Evolutionary conservation across 192 early-diverging fungal species (phyloP).

Genomic region (Coemansia sp.): DNA sequence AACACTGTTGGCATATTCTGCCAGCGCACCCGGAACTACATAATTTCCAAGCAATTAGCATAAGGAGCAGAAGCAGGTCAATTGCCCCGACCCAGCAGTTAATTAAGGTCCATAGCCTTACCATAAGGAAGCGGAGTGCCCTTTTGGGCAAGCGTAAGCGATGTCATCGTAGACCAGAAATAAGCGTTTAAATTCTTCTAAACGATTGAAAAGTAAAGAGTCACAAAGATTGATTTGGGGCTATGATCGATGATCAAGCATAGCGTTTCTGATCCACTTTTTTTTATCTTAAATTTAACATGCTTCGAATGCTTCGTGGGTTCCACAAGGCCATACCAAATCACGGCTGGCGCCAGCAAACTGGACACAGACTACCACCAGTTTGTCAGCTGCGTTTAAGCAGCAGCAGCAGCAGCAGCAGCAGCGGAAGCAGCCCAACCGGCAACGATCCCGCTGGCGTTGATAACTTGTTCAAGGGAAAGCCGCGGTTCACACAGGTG

Average conservation of each 20-base stretch:
- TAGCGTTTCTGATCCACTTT: too few species aligned
- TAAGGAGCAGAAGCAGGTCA: neutral
- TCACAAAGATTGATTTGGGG: too few species aligned
- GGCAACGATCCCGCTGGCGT: neutral
- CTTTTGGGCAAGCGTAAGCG: conserved; percentile 61
- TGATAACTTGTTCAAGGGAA: conserved; percentile 34
- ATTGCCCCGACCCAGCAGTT: neutral
- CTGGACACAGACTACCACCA: too few species aligned
- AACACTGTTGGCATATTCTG: conserved; percentile 50
- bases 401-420: neutral
- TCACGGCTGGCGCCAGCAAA: too few species aligned
- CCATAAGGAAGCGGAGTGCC: conserved; percentile 55
- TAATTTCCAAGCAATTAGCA: neutral
- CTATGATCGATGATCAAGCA: too few species aligned
- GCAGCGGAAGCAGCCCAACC: neutral
- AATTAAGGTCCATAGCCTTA: conserved; percentile 17
- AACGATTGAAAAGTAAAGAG: too few species aligned
- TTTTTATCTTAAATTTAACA: too few species aligned
- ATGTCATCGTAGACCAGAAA: conserved; percentile 27
- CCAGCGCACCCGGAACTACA: conserved; percentile 54
- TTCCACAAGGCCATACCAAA: too few species aligned
- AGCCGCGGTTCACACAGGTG: conserved; percentile 37
- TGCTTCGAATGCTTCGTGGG: too few species aligned
- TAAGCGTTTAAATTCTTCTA: too few species aligned
- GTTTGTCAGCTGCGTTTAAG: too few species aligned